A percentile compares a stretch with the other conserved stretches of the same genome.
Evolutionary conservation across 2,329 filamentous ascomycete genomes (phyloP).

Genomic region (Fusarium xyrophilum): DNA sequence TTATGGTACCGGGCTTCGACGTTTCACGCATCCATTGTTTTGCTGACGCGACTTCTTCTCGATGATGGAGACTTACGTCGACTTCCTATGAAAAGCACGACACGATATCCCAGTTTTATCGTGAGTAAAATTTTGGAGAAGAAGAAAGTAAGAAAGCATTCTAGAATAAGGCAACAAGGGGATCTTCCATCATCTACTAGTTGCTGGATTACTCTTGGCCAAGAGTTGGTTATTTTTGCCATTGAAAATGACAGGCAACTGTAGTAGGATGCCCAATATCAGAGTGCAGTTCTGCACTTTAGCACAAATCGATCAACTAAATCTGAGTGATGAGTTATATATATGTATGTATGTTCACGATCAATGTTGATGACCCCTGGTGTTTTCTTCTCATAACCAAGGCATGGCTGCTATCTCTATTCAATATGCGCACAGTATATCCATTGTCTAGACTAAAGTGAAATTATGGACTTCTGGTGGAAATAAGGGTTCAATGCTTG

Average conservation of each 20-base stretch:
- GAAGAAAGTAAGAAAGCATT: no score
- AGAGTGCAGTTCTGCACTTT: background rate
- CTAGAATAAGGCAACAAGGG: background rate
- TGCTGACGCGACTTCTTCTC: slow-evolving; percentile 11
- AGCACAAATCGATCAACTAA: slow-evolving; percentile 4
- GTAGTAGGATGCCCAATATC: background rate
- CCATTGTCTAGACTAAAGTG: slow-evolving; percentile 1
- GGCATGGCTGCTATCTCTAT: slow-evolving; percentile 7
- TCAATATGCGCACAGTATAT: slow-evolving; percentile 13
- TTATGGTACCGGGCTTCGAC: slow-evolving; percentile 16
- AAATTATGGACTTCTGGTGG: slow-evolving; percentile 20
- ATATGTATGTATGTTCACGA: background rate
- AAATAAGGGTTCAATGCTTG: slow-evolving; percentile 26
- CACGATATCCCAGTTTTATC: background rate
- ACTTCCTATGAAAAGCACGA: background rate
- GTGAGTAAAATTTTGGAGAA: no score
- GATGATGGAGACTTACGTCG: background rate
- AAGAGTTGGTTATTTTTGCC: slow-evolving; percentile 17
- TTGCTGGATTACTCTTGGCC: background rate
- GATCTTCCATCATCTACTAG: background rate
- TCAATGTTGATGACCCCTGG: background rate
- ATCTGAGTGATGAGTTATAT: background rate
- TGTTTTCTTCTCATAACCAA: background rate
- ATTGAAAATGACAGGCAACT: slow-evolving; percentile 1
- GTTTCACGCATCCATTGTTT: slow-evolving; percentile 24